Percentiles rank a stretch among this genome's conserved stretches.
phyloP scores from a whole-genome alignment of 1,284 basidiomycete genomes.

The Albatrellus sp. region DNA sequence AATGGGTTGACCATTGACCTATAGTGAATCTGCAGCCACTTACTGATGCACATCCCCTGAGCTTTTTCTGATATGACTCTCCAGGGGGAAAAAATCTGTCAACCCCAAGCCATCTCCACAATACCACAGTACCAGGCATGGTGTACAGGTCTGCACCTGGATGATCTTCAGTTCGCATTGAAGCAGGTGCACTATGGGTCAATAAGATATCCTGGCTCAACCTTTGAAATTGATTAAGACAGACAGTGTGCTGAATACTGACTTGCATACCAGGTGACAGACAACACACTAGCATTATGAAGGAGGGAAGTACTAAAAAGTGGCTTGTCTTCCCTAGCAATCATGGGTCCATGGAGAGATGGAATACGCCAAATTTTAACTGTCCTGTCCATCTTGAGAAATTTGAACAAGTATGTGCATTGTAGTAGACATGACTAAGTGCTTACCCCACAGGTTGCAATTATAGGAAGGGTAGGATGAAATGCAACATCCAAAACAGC shows the following conservation, averaged over 20 bases:
- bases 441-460: slow-evolving; percentile 65
- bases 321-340: slow-evolving; percentile 59
- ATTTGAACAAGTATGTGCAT: slow-evolving; percentile 5
- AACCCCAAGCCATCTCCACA: slow-evolving; percentile 59
- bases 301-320: slow-evolving; percentile 53
- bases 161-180: slow-evolving; percentile 24
- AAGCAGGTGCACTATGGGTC: slow-evolving; percentile 46
- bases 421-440: neutral
- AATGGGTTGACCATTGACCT: neutral
- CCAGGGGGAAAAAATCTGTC: slow-evolving; percentile 51
- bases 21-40: slow-evolving; percentile 16
- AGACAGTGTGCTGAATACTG: neutral
- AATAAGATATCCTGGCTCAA: slow-evolving; percentile 44
- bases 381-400: slow-evolving; percentile 46
- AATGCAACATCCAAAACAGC: slow-evolving; percentile 59
- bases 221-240: slow-evolving; percentile 24
- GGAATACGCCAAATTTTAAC: slow-evolving; percentile 60
- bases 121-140: slow-evolving; percentile 34
- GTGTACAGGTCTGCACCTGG: slow-evolving; percentile 1
- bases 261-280: slow-evolving; percentile 40
- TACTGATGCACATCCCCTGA: slow-evolving; percentile 51
- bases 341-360: slow-evolving; percentile 18
- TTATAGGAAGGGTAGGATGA: slow-evolving; percentile 43
- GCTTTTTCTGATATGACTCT: slow-evolving; percentile 24
- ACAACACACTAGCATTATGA: slow-evolving; percentile 53